Base-by-base conservation (phyloP, 2,329 filamentous ascomycete species). In the Clarireedia paspali region DNA sequence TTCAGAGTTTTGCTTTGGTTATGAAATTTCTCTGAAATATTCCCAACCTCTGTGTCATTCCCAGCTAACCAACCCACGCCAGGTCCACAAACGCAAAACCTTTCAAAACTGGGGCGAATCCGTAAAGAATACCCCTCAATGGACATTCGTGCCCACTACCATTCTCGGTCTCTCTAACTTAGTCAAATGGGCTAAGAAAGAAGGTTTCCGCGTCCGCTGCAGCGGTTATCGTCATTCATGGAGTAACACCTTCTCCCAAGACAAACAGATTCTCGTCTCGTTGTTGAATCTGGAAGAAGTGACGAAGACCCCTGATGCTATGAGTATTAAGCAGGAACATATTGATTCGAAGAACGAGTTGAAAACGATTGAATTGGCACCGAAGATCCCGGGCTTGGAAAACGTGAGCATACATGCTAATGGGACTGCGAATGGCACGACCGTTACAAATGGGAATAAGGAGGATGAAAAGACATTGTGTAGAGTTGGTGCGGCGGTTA, bases 201-300 rank as follows among this genome's bases (percentile, higher is more conserved):
- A 71, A 26, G 63, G 67, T 1, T 67, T 72, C 58, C 66, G 72
- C 5, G 71, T 76, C 15, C 68, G 74, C 30, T 73, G 71, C 38
- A 67, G 69, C 2, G 74, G 74, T 1, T 77, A 74, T 55, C 67
- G 74, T 5, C 74, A 77, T 57, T 74, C 71, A 6, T 76, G 74
- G 73, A 66, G 69, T 5, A 64, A 70, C 6, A 70, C 74, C 20
- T 76, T 74, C 57, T 69, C 71, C 1, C 64, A 71, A 56, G 65
- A 71, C 24, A 71, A 70, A 26, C 67, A 75, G 48, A 68, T 77
- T 15, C 61, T 76, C 45, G 70, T 77, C 42, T 76, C 73, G 0
- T 66, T 75, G 15, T 62, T 76, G n/a, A 70, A 70, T 49, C 57
- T 75, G 6, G 57, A 70, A 24, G 63, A 68, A 38, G 73, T 71